Evolutionary conservation across 2,329 filamentous ascomycete species (phyloP).

Genomic region (Phialophora expanda): DNA sequence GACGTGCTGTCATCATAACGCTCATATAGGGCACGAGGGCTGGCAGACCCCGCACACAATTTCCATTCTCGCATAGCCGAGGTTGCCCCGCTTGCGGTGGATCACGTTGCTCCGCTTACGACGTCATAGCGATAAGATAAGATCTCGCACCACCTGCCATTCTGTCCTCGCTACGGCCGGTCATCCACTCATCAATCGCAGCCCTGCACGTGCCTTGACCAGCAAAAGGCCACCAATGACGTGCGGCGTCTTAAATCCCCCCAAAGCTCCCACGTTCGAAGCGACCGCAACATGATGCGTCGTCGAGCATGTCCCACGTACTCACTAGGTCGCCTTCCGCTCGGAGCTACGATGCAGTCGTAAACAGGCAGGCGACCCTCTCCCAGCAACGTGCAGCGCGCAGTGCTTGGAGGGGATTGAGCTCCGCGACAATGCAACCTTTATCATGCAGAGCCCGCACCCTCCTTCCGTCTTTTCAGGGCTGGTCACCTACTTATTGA

Average conservation of each 20-base stretch:
- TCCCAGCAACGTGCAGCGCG: neutral
- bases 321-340: neutral
- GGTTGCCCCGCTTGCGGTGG: neutral
- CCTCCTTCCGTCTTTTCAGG: constrained; percentile 9
- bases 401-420: neutral
- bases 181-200: neutral
- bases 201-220: neutral
- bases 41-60: neutral
- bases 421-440: constrained; percentile 12
- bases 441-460: constrained; percentile 15
- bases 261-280: neutral
- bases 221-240: neutral
- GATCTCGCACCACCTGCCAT: neutral
- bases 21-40: too few species aligned
- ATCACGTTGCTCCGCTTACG: neutral
- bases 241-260: neutral
- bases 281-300: neutral
- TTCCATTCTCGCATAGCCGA: neutral
- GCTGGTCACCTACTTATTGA: constrained; percentile 19
- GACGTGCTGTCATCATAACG: neutral
- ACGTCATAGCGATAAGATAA: neutral
- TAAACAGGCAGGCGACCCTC: neutral
- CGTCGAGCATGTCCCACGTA: neutral
- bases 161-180: neutral
- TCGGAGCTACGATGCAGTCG: neutral